Conservation (phyloP, 345 rosid genomes). For the Euphorbia peplus region DNA sequence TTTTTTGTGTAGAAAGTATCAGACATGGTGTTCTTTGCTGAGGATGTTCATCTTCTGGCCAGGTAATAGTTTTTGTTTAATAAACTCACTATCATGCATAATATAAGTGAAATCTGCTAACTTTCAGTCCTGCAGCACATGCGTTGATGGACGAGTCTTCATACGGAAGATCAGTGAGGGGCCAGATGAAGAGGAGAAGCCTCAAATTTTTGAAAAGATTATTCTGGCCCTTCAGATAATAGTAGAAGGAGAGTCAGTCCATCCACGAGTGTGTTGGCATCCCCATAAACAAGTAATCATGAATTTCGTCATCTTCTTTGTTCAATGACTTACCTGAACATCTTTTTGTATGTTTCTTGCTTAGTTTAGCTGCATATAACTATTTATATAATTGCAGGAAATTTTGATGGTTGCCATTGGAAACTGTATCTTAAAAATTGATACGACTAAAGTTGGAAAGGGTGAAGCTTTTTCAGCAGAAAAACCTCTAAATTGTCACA, state of each 20-base stretch:
- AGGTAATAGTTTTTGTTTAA: conserved; percentile 43
- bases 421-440: conserved; percentile 59
- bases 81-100: not conserved
- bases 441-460: conserved; percentile 66
- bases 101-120: conserved; percentile 9
- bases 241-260: conserved; percentile 48
- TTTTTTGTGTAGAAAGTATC: conserved; percentile 59
- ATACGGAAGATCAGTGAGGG: conserved; percentile 82
- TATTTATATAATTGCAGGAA: conserved; percentile 48
- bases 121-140: conserved; percentile 43
- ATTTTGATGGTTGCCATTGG: conserved; percentile 76
- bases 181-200: conserved; percentile 65
- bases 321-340: not conserved
- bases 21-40: conserved; percentile 92
- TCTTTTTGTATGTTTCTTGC: conserved; percentile 2
- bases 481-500: conserved; percentile 60
- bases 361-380: not conserved
- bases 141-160: conserved; percentile 70
- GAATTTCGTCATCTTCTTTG: not conserved
- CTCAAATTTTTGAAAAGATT: conserved; percentile 60
- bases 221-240: conserved; percentile 62
- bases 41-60: conserved; percentile 90
- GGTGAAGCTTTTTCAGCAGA: conserved; percentile 57
- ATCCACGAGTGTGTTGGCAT: conserved; percentile 95
- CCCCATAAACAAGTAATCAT: conserved; percentile 77